phyloP scores from a whole-genome alignment of 2,329 filamentous ascomycete species.

The Myriangium duriaei region DNA sequence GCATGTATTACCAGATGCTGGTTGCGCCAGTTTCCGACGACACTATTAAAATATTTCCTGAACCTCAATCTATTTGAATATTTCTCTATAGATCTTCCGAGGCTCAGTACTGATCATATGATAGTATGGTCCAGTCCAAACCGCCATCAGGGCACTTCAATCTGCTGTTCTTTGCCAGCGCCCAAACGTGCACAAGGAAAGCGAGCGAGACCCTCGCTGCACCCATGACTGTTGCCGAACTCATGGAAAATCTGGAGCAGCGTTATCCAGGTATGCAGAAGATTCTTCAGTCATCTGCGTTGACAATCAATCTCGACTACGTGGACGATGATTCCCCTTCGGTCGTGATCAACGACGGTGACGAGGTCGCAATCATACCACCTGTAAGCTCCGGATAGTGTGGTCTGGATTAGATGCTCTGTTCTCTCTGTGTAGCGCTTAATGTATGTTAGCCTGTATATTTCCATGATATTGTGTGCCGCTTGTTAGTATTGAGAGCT shows the following conservation, averaged over 20 bases:
- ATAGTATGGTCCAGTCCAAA: not conserved
- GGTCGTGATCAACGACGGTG: constrained; percentile 47
- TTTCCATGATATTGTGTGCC: no score
- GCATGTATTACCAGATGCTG: no score
- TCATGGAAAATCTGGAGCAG: constrained; percentile 57
- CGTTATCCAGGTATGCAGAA: constrained; percentile 58
- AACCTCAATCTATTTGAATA: no score
- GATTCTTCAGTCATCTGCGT: constrained; percentile 58
- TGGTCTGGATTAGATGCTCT: not conserved
- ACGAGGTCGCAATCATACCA: constrained; percentile 79
- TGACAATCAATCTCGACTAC: constrained; percentile 73
- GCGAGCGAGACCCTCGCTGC: constrained; percentile 53
- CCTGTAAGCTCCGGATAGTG: constrained; percentile 71
- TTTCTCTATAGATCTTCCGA: no score
- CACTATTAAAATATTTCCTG: no score
- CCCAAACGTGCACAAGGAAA: constrained; percentile 57
- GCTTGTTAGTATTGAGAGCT: no score
- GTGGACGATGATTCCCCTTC: constrained; percentile 41
- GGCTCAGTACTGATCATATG: not conserved
- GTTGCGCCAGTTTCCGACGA: no score
- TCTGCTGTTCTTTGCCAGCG: constrained; percentile 70
- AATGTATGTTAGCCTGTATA: no score
- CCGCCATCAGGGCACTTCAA: constrained; percentile 42
- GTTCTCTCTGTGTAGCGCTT: no score
- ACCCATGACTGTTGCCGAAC: constrained; percentile 47